Conservation (phyloP, 1,284 basidiomycete genomes). For the Sanghuangporus baumii region DNA sequence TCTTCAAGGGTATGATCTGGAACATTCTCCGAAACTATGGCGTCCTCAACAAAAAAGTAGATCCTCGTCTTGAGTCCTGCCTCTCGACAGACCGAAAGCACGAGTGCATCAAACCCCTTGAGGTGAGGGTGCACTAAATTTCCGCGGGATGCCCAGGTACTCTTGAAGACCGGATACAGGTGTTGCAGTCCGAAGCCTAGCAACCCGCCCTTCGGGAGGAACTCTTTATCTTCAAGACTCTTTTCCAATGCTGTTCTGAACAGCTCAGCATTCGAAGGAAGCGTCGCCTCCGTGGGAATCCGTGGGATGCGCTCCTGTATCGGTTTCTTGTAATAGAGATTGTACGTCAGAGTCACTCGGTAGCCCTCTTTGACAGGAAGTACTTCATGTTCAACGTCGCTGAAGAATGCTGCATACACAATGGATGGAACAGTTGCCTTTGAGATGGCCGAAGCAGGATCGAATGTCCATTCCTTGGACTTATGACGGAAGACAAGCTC, state of each 20-base stretch:
- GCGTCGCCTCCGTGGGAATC: background rate
- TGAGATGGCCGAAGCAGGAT: background rate
- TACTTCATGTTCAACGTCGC: conserved; percentile 12
- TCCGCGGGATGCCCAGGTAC: no score
- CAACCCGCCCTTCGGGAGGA: conserved; percentile 28
- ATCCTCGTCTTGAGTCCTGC: no score
- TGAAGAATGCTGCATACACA: conserved; percentile 5
- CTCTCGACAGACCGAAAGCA: no score
- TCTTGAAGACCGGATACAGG: conserved; percentile 25
- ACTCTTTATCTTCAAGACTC: conserved; percentile 22
- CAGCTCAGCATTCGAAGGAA: background rate
- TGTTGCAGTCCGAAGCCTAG: conserved; percentile 30
- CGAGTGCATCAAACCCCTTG: no score
- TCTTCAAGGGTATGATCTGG: no score
- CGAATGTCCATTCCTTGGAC: conserved; percentile 3
- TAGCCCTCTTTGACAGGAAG: background rate
- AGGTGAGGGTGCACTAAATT: no score
- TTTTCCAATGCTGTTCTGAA: background rate
- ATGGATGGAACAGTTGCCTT: background rate
- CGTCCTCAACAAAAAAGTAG: no score
- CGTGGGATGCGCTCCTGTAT: background rate
- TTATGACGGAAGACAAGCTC: conserved; percentile 5
- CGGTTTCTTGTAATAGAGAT: conserved; percentile 2
- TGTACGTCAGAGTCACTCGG: conserved; percentile 10
- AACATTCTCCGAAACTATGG: no score